These are phyloP conservation scores for Leccinum sublutescens DNA, from an alignment of 768 basidiomycete species.

Conservation along the genomic window DNA sequence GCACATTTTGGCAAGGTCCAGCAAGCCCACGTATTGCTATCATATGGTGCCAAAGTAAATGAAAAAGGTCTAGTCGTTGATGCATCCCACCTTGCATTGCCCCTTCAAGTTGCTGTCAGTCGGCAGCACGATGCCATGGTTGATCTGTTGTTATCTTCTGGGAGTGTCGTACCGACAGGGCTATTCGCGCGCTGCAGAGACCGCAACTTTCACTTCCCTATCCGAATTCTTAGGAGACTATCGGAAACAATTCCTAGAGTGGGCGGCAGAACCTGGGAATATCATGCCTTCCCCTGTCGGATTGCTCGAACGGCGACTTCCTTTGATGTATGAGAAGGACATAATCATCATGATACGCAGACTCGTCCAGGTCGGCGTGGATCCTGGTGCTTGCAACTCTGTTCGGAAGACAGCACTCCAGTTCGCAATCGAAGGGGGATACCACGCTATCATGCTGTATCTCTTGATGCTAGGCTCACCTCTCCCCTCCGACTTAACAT, in stretches of 20 bases:
- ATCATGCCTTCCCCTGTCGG: background rate
- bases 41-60: conserved; percentile 3
- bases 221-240: conserved; percentile 4
- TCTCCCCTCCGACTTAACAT: background rate
- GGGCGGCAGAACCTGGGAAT: conserved; percentile 4
- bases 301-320: conserved; percentile 4
- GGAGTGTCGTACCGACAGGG: conserved; percentile 4
- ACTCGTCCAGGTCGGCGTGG: conserved; percentile 5
- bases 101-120: conserved; percentile 9
- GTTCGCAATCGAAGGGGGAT: conserved; percentile 3
- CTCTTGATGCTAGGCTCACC: background rate
- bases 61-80: conserved; percentile 6
- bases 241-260: conserved; percentile 11
- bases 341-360: conserved; percentile 7
- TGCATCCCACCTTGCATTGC: background rate
- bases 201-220: conserved; percentile 1
- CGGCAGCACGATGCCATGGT: conserved; percentile 3
- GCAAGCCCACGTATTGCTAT: conserved; percentile 3
- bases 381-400: background rate
- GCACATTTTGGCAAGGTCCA: conserved; percentile 6
- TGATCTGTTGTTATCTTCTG: background rate
- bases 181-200: background rate
- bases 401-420: conserved; percentile 1
- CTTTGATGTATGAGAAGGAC: conserved; percentile 5
- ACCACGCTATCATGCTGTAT: background rate